These are phyloP conservation scores for Globisporangium irregulare DNA, from an alignment of 352 stramenopile species.

Conservation along the genomic window DNA sequence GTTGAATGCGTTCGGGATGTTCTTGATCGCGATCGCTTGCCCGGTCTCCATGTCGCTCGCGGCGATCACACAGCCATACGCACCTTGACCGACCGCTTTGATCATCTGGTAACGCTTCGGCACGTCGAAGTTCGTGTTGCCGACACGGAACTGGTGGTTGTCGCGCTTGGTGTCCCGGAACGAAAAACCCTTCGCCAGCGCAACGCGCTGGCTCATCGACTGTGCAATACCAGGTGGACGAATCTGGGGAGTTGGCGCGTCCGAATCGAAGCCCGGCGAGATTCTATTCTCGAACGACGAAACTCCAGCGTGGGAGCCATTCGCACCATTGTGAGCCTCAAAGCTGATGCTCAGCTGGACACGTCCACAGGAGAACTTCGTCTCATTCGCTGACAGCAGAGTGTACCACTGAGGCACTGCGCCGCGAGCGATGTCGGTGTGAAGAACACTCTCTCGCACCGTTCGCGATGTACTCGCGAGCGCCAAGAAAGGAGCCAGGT, in stretches of 20 bases:
- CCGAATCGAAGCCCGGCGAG: slow-evolving; percentile 42
- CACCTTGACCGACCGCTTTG: slow-evolving; percentile 87
- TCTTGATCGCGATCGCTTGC: slow-evolving; percentile 94
- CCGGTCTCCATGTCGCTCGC: slow-evolving; percentile 84
- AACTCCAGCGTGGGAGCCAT: not conserved
- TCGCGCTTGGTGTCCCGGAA: slow-evolving; percentile 83
- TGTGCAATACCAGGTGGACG: slow-evolving; percentile 35
- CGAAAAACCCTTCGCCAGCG: slow-evolving; percentile 69
- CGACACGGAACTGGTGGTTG: slow-evolving; percentile 86
- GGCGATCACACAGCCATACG: slow-evolving; percentile 91
- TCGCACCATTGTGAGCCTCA: slow-evolving; percentile 35
- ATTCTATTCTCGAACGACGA: slow-evolving; percentile 14
- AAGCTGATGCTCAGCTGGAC: slow-evolving; percentile 88
- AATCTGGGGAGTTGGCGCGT: slow-evolving; percentile 54
- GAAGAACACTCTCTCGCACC: slow-evolving; percentile 77
- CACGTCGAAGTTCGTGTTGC: slow-evolving; percentile 86
- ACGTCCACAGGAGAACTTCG: slow-evolving; percentile 80
- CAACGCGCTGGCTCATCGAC: slow-evolving; percentile 55
- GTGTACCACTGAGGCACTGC: slow-evolving; percentile 87
- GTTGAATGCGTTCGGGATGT: slow-evolving; percentile 93
- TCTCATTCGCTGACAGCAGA: slow-evolving; percentile 75
- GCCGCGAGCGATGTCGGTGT: slow-evolving; percentile 80
- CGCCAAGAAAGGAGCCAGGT: slow-evolving; percentile 83
- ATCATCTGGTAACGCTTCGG: slow-evolving; percentile 88
- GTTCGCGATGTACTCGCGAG: slow-evolving; percentile 78